Conservation (phyloP, 108 stramenopile genomes). For the Nitzschia sp. region DNA sequence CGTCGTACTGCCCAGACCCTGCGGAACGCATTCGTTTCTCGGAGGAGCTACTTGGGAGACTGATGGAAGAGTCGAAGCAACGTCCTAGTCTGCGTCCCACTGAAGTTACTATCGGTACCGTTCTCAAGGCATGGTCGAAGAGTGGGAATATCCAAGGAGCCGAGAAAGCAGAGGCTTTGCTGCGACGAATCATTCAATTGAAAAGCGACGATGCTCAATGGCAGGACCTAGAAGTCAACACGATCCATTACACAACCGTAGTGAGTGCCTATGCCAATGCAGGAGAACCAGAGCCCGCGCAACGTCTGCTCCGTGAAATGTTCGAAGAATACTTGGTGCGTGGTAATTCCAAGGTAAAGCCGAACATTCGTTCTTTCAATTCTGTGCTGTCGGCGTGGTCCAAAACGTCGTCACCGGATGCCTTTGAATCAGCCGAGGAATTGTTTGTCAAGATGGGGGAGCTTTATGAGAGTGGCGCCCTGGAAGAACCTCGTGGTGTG, state of each 20-base stretch:
- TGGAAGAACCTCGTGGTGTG: constrained; percentile 20
- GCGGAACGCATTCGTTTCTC: constrained; percentile 23
- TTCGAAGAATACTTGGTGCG: constrained; percentile 23
- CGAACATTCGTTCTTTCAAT: constrained; percentile 35
- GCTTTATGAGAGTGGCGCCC: constrained; percentile 2
- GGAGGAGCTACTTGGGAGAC: constrained; percentile 19
- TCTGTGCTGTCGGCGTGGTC: constrained; percentile 37
- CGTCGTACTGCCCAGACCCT: constrained; percentile 12
- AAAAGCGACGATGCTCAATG: not conserved
- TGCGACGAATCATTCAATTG: constrained; percentile 7
- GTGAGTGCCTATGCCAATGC: constrained; percentile 32
- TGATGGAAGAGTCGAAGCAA: constrained; percentile 8
- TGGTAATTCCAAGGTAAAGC: constrained; percentile 11
- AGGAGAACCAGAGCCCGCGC: constrained; percentile 18
- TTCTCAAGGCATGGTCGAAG: constrained; percentile 23
- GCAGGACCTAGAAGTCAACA: constrained; percentile 22
- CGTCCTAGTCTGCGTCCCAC: constrained; percentile 18
- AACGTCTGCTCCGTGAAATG: constrained; percentile 31
- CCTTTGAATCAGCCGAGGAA: constrained; percentile 20
- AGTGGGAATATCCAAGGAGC: constrained; percentile 13
- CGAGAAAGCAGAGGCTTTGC: constrained; percentile 19
- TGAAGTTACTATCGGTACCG: constrained; percentile 23
- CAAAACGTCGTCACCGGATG: constrained; percentile 4
- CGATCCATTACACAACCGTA: constrained; percentile 29
- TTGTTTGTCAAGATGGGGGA: constrained; percentile 27